phyloP scores from a whole-genome alignment of 192 early-diverging fungal genomes.

The Phycomyces blakesleeanus region DNA sequence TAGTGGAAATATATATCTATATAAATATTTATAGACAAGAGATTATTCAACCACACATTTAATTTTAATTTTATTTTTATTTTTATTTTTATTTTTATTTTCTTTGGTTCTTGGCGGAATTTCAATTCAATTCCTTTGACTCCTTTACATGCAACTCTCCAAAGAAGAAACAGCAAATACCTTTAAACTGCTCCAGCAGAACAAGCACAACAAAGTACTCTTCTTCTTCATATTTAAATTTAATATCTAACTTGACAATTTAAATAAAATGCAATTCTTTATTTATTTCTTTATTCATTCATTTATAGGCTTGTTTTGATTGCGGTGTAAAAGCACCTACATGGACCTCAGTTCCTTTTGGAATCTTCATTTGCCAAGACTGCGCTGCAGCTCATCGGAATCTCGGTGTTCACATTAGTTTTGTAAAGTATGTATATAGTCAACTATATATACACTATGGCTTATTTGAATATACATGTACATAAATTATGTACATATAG shows the following conservation, averaged over 20 bases:
- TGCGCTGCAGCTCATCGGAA: conserved; percentile 95
- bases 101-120: neutral
- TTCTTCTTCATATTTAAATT: too few relatives aligned
- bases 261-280: neutral
- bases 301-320: conserved; percentile 83
- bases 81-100: conserved; percentile 3
- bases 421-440: conserved; percentile 73
- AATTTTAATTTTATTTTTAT: too few relatives aligned
- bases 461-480: too few relatives aligned
- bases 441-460: too few relatives aligned
- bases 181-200: conserved; percentile 46
- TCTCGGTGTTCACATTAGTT: conserved; percentile 95
- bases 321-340: conserved; percentile 92
- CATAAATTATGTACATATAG: too few relatives aligned
- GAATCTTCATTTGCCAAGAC: conserved; percentile 93
- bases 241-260: too few relatives aligned
- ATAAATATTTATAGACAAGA: too few relatives aligned
- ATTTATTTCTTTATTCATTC: neutral
- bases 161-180: conserved; percentile 47
- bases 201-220: conserved; percentile 50
- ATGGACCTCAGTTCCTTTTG: conserved; percentile 92
- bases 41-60: too few relatives aligned
- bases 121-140: too few relatives aligned
- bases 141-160: too few relatives aligned
- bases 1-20: too few relatives aligned